Percentiles rank a stretch among this genome's conserved stretches.
phyloP scores from a whole-genome alignment of 345 rosid species.

The Eucalyptus pumila region DNA sequence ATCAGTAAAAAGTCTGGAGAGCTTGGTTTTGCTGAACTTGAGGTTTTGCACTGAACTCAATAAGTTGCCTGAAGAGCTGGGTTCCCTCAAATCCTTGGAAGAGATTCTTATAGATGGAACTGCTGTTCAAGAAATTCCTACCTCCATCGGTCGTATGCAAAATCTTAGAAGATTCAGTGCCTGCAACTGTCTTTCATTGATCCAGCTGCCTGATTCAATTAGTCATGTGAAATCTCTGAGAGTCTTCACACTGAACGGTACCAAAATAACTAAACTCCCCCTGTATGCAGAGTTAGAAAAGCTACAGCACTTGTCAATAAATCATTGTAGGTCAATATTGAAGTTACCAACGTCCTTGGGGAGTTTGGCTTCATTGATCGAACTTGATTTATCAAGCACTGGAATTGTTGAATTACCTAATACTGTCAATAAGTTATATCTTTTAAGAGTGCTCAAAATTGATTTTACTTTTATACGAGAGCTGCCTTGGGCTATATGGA shows the following conservation, averaged over 20 bases:
- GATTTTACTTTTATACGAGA: not conserved
- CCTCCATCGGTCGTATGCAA: not conserved
- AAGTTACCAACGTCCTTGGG: not conserved
- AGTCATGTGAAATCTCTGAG: not conserved
- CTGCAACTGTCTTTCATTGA: not conserved
- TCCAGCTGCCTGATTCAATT: not conserved
- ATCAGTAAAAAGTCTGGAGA: not conserved
- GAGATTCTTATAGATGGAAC: not conserved
- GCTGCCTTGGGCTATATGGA: not conserved
- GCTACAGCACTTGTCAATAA: not conserved
- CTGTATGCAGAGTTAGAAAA: rapidly evolving
- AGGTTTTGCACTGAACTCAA: not conserved
- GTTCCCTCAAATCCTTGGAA: not conserved
- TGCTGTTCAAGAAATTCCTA: not conserved
- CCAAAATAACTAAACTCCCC: not conserved
- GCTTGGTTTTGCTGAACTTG: not conserved
- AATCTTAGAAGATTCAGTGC: not conserved
- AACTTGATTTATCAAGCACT: not conserved
- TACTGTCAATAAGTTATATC: not conserved
- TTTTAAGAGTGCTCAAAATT: not conserved
- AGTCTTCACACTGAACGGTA: not conserved
- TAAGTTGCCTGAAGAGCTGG: not conserved
- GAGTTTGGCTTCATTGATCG: not conserved
- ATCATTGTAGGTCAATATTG: not conserved
- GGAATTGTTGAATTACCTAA: not conserved